Evolutionary conservation across 805 yeast species (phyloP).

Genomic region (Teunomyces gatunensis): DNA sequence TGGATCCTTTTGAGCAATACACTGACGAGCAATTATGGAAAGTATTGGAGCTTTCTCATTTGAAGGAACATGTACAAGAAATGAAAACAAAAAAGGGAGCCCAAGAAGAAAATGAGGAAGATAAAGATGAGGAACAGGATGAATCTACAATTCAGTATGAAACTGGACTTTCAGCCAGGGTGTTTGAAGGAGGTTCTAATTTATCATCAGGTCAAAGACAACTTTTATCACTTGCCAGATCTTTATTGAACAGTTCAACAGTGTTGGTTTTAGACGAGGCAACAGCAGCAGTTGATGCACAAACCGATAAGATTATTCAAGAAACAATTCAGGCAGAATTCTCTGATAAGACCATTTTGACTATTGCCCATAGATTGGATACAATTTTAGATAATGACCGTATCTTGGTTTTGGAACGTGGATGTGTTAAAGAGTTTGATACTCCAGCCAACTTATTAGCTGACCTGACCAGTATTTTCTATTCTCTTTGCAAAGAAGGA

Average conservation of each 20-base stretch:
- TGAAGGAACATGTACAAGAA: slow-evolving; percentile 20
- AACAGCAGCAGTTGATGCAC: slow-evolving; percentile 35
- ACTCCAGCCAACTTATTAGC: slow-evolving; percentile 9
- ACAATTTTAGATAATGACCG: slow-evolving; percentile 27
- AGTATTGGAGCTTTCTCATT: slow-evolving; percentile 25
- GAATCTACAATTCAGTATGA: slow-evolving; percentile 3
- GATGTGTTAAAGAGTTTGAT: slow-evolving; percentile 21
- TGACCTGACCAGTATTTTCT: slow-evolving; percentile 6
- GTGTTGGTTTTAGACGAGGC: slow-evolving; percentile 24
- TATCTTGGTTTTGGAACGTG: slow-evolving; percentile 23
- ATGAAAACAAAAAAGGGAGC: slow-evolving; percentile 17
- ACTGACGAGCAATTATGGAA: slow-evolving; percentile 25
- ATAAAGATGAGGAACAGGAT: neutral
- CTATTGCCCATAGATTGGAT: slow-evolving; percentile 28
- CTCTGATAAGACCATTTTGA: slow-evolving; percentile 23
- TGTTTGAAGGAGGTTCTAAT: slow-evolving; percentile 24
- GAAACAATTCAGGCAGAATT: slow-evolving; percentile 24
- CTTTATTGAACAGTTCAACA: slow-evolving; percentile 17
- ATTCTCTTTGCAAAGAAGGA: slow-evolving; percentile 11
- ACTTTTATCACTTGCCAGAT: slow-evolving; percentile 23
- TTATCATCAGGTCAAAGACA: slow-evolving; percentile 26
- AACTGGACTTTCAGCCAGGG: slow-evolving; percentile 15
- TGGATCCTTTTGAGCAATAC: slow-evolving; percentile 24
- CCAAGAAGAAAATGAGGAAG: slow-evolving; percentile 1
- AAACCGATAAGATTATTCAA: slow-evolving; percentile 27